phyloP scores from a whole-genome alignment of 2,329 filamentous ascomycete species.

The Onygenales sp. region DNA sequence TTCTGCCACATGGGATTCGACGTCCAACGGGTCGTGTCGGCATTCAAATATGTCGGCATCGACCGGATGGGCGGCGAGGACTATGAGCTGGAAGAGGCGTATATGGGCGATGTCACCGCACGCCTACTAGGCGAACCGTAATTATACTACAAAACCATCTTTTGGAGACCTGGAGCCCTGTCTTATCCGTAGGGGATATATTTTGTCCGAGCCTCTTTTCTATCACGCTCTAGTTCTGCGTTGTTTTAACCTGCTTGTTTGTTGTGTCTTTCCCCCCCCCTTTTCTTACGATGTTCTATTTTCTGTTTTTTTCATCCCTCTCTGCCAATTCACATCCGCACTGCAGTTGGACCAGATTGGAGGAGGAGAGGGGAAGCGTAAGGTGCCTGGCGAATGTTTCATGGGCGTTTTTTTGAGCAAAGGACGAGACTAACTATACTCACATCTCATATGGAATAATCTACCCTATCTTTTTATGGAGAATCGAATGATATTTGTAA shows the following conservation, averaged over 20 bases:
- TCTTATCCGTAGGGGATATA: no score
- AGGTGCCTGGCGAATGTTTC: conserved; percentile 22
- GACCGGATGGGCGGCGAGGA: conserved; percentile 67
- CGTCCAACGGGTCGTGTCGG: conserved; percentile 73
- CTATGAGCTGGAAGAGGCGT: conserved; percentile 80
- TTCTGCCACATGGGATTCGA: conserved; percentile 91
- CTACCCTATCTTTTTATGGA: neutral
- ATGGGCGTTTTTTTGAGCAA: conserved; percentile 8
- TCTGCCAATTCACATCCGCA: conserved; percentile 5
- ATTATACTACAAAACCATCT: conserved; percentile 8
- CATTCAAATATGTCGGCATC: conserved; percentile 73
- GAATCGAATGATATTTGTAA: neutral
- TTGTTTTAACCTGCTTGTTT: neutral
- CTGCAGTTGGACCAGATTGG: conserved; percentile 6
- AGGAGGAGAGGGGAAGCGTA: conserved; percentile 15
- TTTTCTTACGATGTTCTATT: conserved; percentile 4
- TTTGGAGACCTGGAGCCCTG: no score
- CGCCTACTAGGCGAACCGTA: conserved; percentile 70
- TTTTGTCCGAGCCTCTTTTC: no score
- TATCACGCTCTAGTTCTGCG: neutral
- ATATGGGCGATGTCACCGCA: conserved; percentile 83
- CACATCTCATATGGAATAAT: neutral
- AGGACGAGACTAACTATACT: neutral
- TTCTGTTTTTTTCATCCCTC: conserved; percentile 2
- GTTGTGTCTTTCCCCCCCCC: neutral